Conservation (phyloP, 768 basidiomycete genomes). For the Polyporus arcularius region DNA sequence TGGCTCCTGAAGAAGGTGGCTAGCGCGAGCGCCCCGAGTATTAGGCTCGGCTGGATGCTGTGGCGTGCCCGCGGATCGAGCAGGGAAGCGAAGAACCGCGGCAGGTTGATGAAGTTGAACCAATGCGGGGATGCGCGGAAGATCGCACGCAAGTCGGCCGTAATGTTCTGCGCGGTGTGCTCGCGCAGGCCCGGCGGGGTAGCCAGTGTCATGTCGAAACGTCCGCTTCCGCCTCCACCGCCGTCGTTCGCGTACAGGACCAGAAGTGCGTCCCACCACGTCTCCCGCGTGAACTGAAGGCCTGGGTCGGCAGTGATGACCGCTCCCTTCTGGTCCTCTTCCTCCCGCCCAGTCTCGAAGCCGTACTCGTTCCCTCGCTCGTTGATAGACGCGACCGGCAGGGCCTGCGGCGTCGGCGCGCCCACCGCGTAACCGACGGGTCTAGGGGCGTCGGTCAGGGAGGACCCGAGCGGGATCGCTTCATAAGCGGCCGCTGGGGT, state of each 20-base stretch:
- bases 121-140: conserved; percentile 68
- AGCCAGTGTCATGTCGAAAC: conserved; percentile 15
- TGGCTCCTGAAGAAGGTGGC: conserved; percentile 73
- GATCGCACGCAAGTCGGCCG: conserved; percentile 61
- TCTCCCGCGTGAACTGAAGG: conserved; percentile 65
- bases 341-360: conserved; percentile 1
- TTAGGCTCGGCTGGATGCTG: conserved; percentile 65
- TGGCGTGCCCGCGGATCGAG: conserved; percentile 54
- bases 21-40: conserved; percentile 63
- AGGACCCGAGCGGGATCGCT: conserved; percentile 16
- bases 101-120: conserved; percentile 75
- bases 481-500: conserved; percentile 23
- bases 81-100: conserved; percentile 62
- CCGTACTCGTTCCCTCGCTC: conserved; percentile 1
- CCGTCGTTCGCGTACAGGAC: conserved; percentile 43
- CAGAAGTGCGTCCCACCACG: conserved; percentile 79
- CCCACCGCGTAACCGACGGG: conserved; percentile 10
- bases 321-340: neutral
- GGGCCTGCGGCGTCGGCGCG: neutral
- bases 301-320: conserved; percentile 51
- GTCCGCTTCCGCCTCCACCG: neutral
- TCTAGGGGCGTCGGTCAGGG: conserved; percentile 9
- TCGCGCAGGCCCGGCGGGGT: conserved; percentile 42
- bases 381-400: neutral
- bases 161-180: conserved; percentile 44